phyloP scores from a whole-genome alignment of 1,284 basidiomycete genomes.

The Tilletia horrida region DNA sequence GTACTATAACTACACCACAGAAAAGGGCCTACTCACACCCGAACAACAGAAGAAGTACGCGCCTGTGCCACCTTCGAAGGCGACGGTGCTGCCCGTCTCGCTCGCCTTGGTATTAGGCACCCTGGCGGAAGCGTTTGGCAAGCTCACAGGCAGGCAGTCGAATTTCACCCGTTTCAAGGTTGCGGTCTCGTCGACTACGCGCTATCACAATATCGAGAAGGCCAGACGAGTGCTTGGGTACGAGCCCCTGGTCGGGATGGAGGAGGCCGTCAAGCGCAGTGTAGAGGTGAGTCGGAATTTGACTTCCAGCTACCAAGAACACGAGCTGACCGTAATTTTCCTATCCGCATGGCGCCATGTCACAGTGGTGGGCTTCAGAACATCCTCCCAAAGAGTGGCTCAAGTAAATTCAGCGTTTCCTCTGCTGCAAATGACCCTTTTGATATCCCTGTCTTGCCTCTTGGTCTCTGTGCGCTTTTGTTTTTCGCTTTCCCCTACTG shows the following conservation, averaged over 20 bases:
- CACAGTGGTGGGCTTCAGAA: conserved; percentile 22
- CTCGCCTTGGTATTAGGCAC: conserved; percentile 39
- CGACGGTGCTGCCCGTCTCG: conserved; percentile 41
- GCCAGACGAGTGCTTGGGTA: conserved; percentile 87
- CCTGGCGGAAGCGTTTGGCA: conserved; percentile 69
- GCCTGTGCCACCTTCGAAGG: conserved; percentile 27
- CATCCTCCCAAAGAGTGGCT: conserved; percentile 18
- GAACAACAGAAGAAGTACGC: not conserved
- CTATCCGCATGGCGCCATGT: not conserved
- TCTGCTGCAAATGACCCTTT: too few relatives aligned
- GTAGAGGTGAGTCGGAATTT: conserved; percentile 58
- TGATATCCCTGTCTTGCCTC: too few relatives aligned
- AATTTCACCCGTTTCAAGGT: conserved; percentile 86
- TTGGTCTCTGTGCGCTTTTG: too few relatives aligned
- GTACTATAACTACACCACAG: conserved; percentile 30
- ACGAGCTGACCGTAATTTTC: conserved; percentile 1
- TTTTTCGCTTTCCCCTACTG: too few relatives aligned
- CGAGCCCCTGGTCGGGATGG: conserved; percentile 80
- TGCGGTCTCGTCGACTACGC: conserved; percentile 63
- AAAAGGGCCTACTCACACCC: conserved; percentile 33
- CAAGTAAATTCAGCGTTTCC: too few relatives aligned
- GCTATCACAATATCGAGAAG: conserved; percentile 95
- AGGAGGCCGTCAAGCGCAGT: conserved; percentile 79
- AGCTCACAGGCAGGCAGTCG: conserved; percentile 74
- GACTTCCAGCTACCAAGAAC: too few relatives aligned